These are phyloP conservation scores for Calocybe cyanea DNA, from an alignment of 768 basidiomycete species.

Conservation along the genomic window DNA sequence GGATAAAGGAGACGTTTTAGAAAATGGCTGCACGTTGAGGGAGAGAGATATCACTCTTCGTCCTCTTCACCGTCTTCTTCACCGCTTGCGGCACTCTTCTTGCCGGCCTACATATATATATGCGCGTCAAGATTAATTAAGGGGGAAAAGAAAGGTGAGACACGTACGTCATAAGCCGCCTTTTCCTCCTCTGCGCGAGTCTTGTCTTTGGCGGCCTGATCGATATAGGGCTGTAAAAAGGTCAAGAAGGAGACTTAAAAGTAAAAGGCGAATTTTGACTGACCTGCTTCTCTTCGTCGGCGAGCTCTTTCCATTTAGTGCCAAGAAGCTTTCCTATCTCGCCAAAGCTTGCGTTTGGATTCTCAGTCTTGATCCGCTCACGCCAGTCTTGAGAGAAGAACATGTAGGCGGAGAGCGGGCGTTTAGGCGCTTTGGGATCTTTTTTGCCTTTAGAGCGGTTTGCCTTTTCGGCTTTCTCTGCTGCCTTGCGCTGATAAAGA, in stretches of 20 bases:
- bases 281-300: conserved; percentile 89
- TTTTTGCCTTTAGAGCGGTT: conserved; percentile 57
- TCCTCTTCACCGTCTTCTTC: conserved; percentile 29
- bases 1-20: neutral
- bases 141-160: neutral
- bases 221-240: conserved; percentile 71
- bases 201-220: conserved; percentile 87
- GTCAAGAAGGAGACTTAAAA: conserved; percentile 8
- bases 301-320: conserved; percentile 95
- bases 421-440: conserved; percentile 84
- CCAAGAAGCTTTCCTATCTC: conserved; percentile 95
- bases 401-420: conserved; percentile 96
- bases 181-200: conserved; percentile 82
- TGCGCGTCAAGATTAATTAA: conserved; percentile 1
- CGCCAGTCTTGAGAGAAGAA: conserved; percentile 97
- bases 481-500: conserved; percentile 62
- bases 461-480: conserved; percentile 65
- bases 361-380: conserved; percentile 92
- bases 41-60: conserved; percentile 19
- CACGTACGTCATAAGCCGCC: conserved; percentile 42
- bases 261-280: conserved; percentile 8
- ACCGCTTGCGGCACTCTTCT: conserved; percentile 26
- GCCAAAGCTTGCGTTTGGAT: conserved; percentile 92
- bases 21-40: neutral
- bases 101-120: conserved; percentile 12